Conservation (phyloP, 208 protist species). For the Herpetomonas samuelpessoai region DNA sequence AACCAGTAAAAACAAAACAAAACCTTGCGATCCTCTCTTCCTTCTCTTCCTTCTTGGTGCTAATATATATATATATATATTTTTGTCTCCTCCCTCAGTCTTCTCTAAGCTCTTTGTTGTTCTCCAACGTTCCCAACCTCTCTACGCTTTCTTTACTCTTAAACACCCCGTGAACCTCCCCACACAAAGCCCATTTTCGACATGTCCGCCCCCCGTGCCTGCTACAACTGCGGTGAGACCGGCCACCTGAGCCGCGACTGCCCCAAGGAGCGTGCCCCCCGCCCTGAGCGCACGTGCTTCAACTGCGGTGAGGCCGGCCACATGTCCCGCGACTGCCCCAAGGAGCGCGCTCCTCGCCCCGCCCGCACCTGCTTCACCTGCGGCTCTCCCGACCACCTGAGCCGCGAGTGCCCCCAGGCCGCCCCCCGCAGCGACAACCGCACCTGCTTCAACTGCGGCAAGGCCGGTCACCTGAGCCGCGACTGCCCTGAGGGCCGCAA, state of each 20-base stretch:
- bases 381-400: conserved; percentile 33
- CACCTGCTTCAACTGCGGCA: conserved; percentile 80
- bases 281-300: conserved; percentile 30
- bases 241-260: conserved; percentile 89
- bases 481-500: conserved; percentile 65
- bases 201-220: conserved; percentile 30
- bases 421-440: conserved; percentile 13
- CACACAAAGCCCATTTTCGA: too few species aligned
- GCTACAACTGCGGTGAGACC: conserved; percentile 81
- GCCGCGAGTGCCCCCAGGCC: conserved; percentile 33
- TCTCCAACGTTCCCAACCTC: too few species aligned
- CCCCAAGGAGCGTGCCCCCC: conserved; percentile 21
- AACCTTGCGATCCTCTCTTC: too few species aligned
- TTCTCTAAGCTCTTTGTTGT: too few species aligned
- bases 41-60: too few species aligned
- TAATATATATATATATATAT: too few species aligned
- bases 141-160: too few species aligned
- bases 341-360: conserved; percentile 16
- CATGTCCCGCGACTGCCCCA: conserved; percentile 50
- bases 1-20: too few species aligned
- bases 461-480: conserved; percentile 79
- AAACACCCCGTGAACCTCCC: too few species aligned
- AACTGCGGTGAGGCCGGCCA: conserved; percentile 48
- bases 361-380: conserved; percentile 33
- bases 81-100: too few species aligned